Base-by-base conservation (phyloP, 805 yeast genomes). In the Metschnikowia baotianmanensis region DNA sequence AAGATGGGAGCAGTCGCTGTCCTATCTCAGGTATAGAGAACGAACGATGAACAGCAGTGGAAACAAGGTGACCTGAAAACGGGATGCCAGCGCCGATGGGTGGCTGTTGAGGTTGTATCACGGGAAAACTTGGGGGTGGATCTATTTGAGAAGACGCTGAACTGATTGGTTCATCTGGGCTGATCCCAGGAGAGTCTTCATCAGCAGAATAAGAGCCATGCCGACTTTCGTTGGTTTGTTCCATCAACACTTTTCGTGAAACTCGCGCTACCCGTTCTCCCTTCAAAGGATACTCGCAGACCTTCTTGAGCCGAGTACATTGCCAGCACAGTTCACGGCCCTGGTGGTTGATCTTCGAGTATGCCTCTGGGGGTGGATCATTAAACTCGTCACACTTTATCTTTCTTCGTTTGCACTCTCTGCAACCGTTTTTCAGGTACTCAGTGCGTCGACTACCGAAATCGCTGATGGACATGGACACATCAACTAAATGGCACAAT, bases 381-480 rank as follows among this genome's bases (percentile, higher is more conserved):
- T 34, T 18, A 33, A 42, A 48, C 41, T 67, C 72, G 29, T 65
- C 68, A 32, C 72, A 67, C 44, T 69, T 69, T 34, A 69, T 69
- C 43, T 69, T 70, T 38, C 72, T 57, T 20, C 71, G 56, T 44
- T 69, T 69, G 47, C 75, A 70, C 42, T 67, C 72, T 13, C 60
- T 48, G 47, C 75, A 70, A 3, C 75, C 75, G 13, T 58, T 59
- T 39, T 65, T 65, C 48, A 62, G 58, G 47, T 68, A 68, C 43
- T 53, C 59, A 15, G 46, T 36, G 19, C 53, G 52, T 30, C 36
- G 43, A 27, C 3, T 9, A 12, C 34, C 29, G 15, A 13, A 12
- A 16, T 38, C 37, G 12, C 22, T 23, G 30, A 18, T 21, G 3
- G 34, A 12, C 42, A 32, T 38, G 34, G 42, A 33, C n/a, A 27